Conservation (phyloP, 306 rosid species). For the Ceratonia siliqua region DNA sequence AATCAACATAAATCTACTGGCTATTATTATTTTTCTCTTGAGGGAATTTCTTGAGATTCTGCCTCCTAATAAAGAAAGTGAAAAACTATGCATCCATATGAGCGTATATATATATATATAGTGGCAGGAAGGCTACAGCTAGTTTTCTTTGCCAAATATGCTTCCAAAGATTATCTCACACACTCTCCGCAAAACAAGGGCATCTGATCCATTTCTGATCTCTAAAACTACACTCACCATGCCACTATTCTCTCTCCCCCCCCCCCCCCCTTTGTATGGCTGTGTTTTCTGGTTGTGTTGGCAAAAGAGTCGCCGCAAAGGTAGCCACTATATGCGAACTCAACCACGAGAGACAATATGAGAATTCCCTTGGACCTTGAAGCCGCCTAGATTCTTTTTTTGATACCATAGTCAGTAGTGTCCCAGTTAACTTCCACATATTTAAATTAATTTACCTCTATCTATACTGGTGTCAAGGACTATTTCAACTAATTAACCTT, state of each 20-base stretch:
- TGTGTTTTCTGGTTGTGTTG: neutral
- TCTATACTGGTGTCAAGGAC: too few species aligned
- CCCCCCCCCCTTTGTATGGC: neutral
- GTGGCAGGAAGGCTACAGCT: too few species aligned
- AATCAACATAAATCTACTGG: neutral
- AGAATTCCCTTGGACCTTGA: neutral
- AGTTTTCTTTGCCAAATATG: neutral
- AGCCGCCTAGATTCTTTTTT: neutral
- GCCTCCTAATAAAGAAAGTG: slow-evolving; percentile 1
- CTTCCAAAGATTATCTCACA: neutral
- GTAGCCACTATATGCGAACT: neutral
- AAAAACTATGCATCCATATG: too few species aligned
- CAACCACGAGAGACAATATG: neutral
- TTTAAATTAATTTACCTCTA: too few species aligned
- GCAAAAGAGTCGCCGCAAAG: slow-evolving; percentile 33
- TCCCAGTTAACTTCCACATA: too few species aligned
- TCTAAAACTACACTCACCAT: slow-evolving; percentile 2
- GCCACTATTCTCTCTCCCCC: slow-evolving; percentile 8
- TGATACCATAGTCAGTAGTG: too few species aligned
- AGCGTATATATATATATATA: neutral
- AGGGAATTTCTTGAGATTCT: slow-evolving; percentile 36
- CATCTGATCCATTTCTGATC: slow-evolving; percentile 41
- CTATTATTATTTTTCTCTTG: neutral
- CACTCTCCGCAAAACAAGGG: slow-evolving; percentile 39
- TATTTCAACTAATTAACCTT: too few species aligned